These are phyloP conservation scores for Trichocladium antarcticum DNA, from an alignment of 495 filamentous ascomycete genomes.

Conservation along the genomic window DNA sequence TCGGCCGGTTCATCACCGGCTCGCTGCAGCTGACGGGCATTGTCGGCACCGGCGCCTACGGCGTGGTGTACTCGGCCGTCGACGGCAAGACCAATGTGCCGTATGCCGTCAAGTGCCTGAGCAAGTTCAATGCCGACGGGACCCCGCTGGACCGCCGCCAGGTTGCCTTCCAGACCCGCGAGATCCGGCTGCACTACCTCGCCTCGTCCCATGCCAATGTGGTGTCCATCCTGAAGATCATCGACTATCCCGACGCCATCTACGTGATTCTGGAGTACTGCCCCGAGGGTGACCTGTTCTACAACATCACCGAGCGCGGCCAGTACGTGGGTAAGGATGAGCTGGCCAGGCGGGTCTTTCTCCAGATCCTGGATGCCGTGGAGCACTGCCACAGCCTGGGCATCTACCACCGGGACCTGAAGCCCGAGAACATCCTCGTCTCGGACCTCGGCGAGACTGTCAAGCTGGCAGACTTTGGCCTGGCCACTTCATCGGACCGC, in stretches of 20 bases:
- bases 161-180: conserved; percentile 77
- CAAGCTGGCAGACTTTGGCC: conserved; percentile 94
- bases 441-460: conserved; percentile 76
- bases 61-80: conserved; percentile 88
- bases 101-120: conserved; percentile 95
- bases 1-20: conserved; percentile 74
- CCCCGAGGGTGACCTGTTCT: conserved; percentile 93
- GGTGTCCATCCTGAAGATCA: conserved; percentile 86
- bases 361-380: conserved; percentile 96
- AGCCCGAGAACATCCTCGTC: conserved; percentile 96
- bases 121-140: conserved; percentile 59
- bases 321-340: conserved; percentile 88
- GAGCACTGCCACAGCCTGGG: conserved; percentile 85
- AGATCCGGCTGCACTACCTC: conserved; percentile 82
- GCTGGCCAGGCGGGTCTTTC: conserved; percentile 76
- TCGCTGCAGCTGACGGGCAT: conserved; percentile 74
- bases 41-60: conserved; percentile 89
- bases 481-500: conserved; percentile 70
- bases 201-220: conserved; percentile 87
- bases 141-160: conserved; percentile 78
- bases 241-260: conserved; percentile 85
- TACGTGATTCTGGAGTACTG: conserved; percentile 97
- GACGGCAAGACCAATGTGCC: conserved; percentile 70
- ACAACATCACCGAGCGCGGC: conserved; percentile 89
- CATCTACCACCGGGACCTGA: conserved; percentile 95